Evolutionary conservation across 768 basidiomycete species (phyloP).

Genomic region (Boletellus sp.): DNA sequence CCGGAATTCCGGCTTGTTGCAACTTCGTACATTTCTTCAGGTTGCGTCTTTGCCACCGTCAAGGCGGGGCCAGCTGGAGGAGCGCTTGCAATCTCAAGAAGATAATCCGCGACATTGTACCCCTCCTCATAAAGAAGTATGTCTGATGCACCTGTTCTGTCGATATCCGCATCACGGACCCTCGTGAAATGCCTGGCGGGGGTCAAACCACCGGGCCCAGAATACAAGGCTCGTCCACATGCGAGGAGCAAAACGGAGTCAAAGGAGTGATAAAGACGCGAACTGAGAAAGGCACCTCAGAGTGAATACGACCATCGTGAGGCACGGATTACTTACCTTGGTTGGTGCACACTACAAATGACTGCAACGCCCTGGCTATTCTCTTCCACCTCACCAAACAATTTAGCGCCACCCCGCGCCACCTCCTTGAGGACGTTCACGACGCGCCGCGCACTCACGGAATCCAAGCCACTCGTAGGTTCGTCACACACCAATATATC

Average conservation of each 20-base stretch:
- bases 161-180: constrained; percentile 25
- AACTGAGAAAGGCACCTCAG: constrained; percentile 38
- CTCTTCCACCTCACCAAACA: constrained; percentile 20
- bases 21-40: background rate
- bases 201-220: constrained; percentile 67
- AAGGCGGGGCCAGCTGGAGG: constrained; percentile 44
- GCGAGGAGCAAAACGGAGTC: constrained; percentile 77
- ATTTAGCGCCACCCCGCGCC: constrained; percentile 44
- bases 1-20: constrained; percentile 4
- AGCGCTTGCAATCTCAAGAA: constrained; percentile 82
- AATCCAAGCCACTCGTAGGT: constrained; percentile 80
- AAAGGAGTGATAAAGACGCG: constrained; percentile 81
- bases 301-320: background rate
- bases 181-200: constrained; percentile 66
- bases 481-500: constrained; percentile 87
- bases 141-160: constrained; percentile 32
- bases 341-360: constrained; percentile 86
- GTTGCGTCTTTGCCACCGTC: constrained; percentile 23
- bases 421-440: constrained; percentile 74
- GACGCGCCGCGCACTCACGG: constrained; percentile 79
- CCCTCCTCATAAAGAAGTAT: constrained; percentile 63
- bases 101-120: constrained; percentile 91
- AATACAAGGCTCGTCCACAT: constrained; percentile 74
- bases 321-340: constrained; percentile 46
- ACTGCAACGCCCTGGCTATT: constrained; percentile 68